Percentiles rank a stretch among this genome's conserved stretches.
Evolutionary conservation across 139 green algal species (phyloP).

Genomic region (Tetraselmis striata): DNA sequence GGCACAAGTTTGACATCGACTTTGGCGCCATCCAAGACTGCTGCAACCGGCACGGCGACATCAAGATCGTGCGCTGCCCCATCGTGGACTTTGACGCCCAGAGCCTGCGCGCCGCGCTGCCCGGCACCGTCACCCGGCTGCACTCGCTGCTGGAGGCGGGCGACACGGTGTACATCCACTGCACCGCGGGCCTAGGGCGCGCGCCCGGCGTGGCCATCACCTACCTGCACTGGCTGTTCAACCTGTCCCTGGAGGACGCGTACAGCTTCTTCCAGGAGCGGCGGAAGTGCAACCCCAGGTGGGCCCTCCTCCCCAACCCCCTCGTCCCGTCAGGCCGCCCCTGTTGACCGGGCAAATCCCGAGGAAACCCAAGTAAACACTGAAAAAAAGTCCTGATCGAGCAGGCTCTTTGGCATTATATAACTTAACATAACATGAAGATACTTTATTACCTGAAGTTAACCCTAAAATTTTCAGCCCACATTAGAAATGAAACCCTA

Average conservation of each 20-base stretch:
- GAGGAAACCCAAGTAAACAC: too few relatives aligned
- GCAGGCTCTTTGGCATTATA: too few relatives aligned
- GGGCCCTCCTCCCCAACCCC: too few relatives aligned
- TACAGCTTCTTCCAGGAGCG: neutral
- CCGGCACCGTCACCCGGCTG: neutral
- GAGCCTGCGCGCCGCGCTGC: neutral
- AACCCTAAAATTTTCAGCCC: too few relatives aligned
- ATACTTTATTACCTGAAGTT: too few relatives aligned
- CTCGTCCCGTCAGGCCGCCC: too few relatives aligned
- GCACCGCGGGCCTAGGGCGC: constrained; percentile 7
- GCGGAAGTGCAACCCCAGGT: constrained; percentile 10
- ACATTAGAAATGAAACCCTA: too few relatives aligned
- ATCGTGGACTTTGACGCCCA: constrained; percentile 1
- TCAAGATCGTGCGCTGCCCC: neutral
- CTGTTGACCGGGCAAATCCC: too few relatives aligned
- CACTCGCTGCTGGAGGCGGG: constrained; percentile 1
- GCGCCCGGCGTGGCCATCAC: constrained; percentile 10
- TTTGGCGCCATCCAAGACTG: constrained; percentile 2
- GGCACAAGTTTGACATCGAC: constrained; percentile 9
- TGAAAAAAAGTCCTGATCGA: too few relatives aligned
- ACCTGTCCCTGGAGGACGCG: neutral
- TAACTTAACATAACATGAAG: too few relatives aligned
- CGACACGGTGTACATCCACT: constrained; percentile 10
- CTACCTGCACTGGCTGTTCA: constrained; percentile 7
- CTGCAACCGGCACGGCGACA: neutral